A percentile compares a stretch with the other conserved stretches of the same genome.
phyloP scores from a whole-genome alignment of 371 early-diverging fungal genomes.

The Chytridium lagenaria region DNA sequence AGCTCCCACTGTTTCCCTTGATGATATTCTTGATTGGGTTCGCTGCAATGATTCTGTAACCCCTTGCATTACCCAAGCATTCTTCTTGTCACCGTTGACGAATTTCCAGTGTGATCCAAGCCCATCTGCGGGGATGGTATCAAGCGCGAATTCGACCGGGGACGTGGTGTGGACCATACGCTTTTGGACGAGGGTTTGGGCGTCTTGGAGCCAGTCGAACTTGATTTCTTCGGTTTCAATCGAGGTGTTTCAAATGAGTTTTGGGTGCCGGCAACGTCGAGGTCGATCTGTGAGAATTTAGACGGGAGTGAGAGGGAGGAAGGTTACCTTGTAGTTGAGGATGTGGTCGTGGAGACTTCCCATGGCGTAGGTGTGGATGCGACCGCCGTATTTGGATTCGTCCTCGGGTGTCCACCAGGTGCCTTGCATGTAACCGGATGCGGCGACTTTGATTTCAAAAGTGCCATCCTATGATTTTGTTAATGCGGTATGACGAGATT shows the following conservation, averaged over 20 bases:
- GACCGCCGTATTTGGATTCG: constrained; percentile 15
- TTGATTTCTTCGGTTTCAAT: constrained; percentile 2
- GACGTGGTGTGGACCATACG: neutral
- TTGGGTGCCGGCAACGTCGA: constrained; percentile 23
- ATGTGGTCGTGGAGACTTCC: constrained; percentile 30
- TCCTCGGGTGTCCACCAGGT: constrained; percentile 19
- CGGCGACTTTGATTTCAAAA: constrained; percentile 25
- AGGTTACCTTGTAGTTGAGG: constrained; percentile 21
- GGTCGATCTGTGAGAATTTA: constrained; percentile 18
- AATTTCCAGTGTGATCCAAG: neutral
- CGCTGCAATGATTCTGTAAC: constrained; percentile 22
- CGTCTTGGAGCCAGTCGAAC: neutral
- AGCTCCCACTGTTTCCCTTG: neutral
- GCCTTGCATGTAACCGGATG: constrained; percentile 33
- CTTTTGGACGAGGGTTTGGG: constrained; percentile 11
- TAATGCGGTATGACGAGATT: neutral
- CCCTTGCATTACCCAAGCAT: constrained; percentile 22
- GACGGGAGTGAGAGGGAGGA: neutral
- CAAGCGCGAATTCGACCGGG: neutral
- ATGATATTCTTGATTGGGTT: constrained; percentile 2
- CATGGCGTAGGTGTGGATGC: constrained; percentile 20
- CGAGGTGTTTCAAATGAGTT: constrained; percentile 24
- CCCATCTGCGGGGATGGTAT: neutral
- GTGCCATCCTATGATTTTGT: constrained; percentile 19
- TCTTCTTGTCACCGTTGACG: constrained; percentile 22